Conservation (phyloP, 1,284 basidiomycete genomes). For the Cryptococcus amylolentus region DNA sequence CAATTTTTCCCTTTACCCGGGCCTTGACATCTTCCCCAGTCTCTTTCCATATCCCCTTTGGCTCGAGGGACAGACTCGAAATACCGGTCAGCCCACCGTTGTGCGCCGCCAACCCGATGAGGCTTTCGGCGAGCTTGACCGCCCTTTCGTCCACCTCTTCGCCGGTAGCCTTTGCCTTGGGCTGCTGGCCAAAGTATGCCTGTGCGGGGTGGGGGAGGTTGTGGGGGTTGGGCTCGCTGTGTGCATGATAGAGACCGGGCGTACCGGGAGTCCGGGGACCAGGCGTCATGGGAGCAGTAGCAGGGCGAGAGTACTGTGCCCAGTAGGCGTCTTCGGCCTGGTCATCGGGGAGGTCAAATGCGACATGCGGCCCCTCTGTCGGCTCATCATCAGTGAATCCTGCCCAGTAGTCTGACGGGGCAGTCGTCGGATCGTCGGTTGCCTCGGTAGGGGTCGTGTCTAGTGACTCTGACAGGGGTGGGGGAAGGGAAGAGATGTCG, state of each 20-base stretch:
- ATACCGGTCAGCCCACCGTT: background rate
- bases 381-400: conserved; percentile 3
- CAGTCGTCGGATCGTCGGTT: conserved; percentile 1
- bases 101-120: background rate
- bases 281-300: conserved; percentile 14
- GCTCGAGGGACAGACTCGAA: background rate
- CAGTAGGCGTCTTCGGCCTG: conserved; percentile 40
- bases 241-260: background rate
- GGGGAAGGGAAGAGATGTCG: background rate
- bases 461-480: background rate
- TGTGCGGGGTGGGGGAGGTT: background rate
- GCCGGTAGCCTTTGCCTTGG: background rate
- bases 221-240: background rate
- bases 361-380: background rate
- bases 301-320: conserved; percentile 35
- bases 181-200: background rate
- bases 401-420: conserved; percentile 14
- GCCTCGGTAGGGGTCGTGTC: no score
- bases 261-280: conserved; percentile 4
- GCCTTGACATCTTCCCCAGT: conserved; percentile 7
- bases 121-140: background rate
- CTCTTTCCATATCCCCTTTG: conserved; percentile 4
- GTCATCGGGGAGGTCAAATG: conserved; percentile 4
- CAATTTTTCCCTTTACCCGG: conserved; percentile 8
- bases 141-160: background rate